phyloP scores from a whole-genome alignment of 352 stramenopile species.

The Pythium brassicae region DNA sequence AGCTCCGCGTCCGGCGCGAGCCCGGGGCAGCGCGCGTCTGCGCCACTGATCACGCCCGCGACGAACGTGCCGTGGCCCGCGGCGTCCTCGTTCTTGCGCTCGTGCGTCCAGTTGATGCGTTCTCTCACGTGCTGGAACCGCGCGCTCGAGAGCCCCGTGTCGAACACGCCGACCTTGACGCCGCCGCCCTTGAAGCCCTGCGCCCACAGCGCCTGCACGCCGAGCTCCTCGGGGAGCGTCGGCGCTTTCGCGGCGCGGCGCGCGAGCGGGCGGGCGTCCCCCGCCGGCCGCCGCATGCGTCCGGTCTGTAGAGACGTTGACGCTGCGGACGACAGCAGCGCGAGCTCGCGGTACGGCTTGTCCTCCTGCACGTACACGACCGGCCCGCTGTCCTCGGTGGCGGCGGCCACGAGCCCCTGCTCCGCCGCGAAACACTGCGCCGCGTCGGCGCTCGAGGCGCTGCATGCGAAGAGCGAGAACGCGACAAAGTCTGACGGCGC shows the following conservation, averaged over 20 bases:
- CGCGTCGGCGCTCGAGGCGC: not conserved
- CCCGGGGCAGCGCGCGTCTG: constrained; percentile 56
- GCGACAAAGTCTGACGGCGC: constrained; percentile 65
- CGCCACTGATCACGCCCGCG: constrained; percentile 62
- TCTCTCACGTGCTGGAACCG: constrained; percentile 61
- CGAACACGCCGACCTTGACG: constrained; percentile 84
- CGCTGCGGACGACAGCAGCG: constrained; percentile 10
- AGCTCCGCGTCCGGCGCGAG: constrained; percentile 76
- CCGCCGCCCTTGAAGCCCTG: constrained; percentile 58
- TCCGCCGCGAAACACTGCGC: constrained; percentile 24
- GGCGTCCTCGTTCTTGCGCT: constrained; percentile 65
- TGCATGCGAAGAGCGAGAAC: constrained; percentile 44
- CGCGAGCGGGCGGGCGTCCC: constrained; percentile 5
- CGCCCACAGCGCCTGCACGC: constrained; percentile 53
- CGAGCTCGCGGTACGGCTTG: constrained; percentile 35
- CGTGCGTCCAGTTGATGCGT: constrained; percentile 86
- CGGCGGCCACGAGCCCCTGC: constrained; percentile 13
- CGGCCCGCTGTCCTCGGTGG: not conserved
- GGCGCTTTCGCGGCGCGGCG: constrained; percentile 14
- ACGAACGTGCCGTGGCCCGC: constrained; percentile 87
- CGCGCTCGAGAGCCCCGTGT: constrained; percentile 66
- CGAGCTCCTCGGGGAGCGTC: constrained; percentile 44
- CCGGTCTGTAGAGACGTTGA: constrained; percentile 13
- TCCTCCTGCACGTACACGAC: constrained; percentile 46
- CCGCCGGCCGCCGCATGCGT: not conserved